A percentile compares a stretch with the other conserved stretches of the same genome.
These are phyloP conservation scores for Spathaspora gorwiae DNA, from an alignment of 805 yeast genomes.

Conservation along the genomic window DNA sequence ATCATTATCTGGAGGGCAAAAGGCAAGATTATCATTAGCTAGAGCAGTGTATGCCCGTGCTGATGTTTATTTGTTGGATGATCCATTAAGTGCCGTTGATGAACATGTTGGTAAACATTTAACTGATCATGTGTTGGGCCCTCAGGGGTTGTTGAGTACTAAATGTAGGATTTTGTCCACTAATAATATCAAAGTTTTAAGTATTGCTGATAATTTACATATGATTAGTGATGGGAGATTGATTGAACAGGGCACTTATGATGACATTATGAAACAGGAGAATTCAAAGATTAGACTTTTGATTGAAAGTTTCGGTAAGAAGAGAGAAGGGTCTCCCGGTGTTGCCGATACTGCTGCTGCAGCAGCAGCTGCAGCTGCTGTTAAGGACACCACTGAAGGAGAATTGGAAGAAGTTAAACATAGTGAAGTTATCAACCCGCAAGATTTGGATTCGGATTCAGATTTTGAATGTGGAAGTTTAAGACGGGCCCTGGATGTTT, in stretches of 20 bases:
- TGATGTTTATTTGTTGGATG: conserved; percentile 86
- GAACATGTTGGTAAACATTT: conserved; percentile 92
- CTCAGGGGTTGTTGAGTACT: conserved; percentile 66
- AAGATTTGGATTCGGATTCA: conserved; percentile 28
- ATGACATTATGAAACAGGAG: conserved; percentile 43
- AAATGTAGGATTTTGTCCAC: conserved; percentile 82
- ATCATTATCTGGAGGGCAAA: conserved; percentile 94
- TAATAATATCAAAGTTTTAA: conserved; percentile 76
- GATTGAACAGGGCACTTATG: conserved; percentile 61
- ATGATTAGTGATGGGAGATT: conserved; percentile 68
- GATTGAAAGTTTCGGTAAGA: conserved; percentile 60
- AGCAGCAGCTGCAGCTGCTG: too few species aligned
- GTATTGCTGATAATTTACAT: conserved; percentile 66
- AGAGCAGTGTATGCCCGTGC: conserved; percentile 95
- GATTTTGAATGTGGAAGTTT: conserved; percentile 33
- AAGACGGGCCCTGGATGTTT: conserved; percentile 62
- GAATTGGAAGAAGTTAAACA: conserved; percentile 9
- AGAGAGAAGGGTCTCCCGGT: conserved; percentile 14
- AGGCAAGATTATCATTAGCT: conserved; percentile 91
- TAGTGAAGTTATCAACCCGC: conserved; percentile 17
- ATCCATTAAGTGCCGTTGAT: conserved; percentile 93
- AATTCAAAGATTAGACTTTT: conserved; percentile 49
- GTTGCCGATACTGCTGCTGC: conserved; percentile 9
- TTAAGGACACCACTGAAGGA: conserved; percentile 17
- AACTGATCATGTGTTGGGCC: conserved; percentile 77